Base-by-base conservation (phyloP, 306 rosid genomes). In the Gastrolobium bilobum region DNA sequence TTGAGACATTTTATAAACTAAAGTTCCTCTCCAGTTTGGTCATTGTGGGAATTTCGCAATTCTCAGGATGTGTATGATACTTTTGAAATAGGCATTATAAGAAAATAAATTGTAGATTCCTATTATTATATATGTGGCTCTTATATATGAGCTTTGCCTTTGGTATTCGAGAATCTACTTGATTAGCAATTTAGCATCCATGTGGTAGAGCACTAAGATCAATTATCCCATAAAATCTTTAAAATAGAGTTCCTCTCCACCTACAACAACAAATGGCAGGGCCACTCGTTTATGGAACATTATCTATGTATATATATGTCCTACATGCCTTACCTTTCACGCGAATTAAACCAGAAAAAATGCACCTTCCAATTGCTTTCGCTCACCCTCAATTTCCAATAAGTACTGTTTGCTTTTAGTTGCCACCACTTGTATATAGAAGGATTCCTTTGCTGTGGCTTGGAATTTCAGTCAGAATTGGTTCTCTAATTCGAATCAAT, bases 261-360 rank as follows among this genome's bases (percentile, higher is more conserved):
- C 82, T 26, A 74, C 66, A 73, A 78, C 79, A 58, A 77, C 75
- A 78, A 85, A 67, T 82, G 82, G 66, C 76, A 77, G 51, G 47
- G 26, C 86, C 75, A 77, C 7, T 43, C 33, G 20, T 71, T 63
- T 54, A 63, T 69, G 38, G 29, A 71, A 71, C 64, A 83, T 63
- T 71, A 54, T 58, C 5, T 46, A 50, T 63, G 15, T 34, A 0
- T 13, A 47, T 14, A 9, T 15, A 39, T 52, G 37, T 33, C 73
- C 62, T 71, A 60, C 63, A 11, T 48, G 6, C 81, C 74, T 82
- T 82, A 53, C 51, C 84, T 74, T 81, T 56, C 84, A 73, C 29
- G 76, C 44, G 15, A 78, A 62, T 44, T 63, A 63, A 78, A 70
- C 84, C 79, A 74, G 47, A 69, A 59, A 72, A 68, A 15, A 38